Base-by-base conservation (phyloP, 106 monocot genomes). In the Narthecium ossifragum region DNA sequence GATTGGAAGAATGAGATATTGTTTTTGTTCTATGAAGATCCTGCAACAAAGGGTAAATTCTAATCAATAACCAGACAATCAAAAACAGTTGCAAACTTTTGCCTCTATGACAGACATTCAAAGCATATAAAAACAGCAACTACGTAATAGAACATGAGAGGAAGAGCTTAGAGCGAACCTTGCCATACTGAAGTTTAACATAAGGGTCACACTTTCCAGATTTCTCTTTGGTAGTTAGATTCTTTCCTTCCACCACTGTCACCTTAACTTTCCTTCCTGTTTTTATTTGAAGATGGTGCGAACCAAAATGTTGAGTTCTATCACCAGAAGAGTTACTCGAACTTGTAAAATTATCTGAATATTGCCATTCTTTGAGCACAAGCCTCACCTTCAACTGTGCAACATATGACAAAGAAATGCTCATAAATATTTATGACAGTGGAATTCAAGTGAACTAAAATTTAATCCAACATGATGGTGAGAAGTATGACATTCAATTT, bases 341-440 rank as follows among this genome's bases (percentile, higher is more conserved):
- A 62, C 73, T 76, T 46, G 60, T 36, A 28, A 79, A 78, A 60
- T 71, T 84, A 67, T 96, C 96, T 47, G 90, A 86, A 80, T 73
- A 90, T 64, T 90, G 96, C 96, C 96, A 96, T 66, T 96, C 96
- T 81, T 86, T 86, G 52, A 87, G 53, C 34, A 71, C 70, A 54
- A 96, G 78, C 33, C 57, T 70, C 47, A 96, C 86, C 4, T 68
- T 60, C 52, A 93, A 64, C 93, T 93, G 85, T 7, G 45, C 47
- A 31, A 49, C 26, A 73, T 65, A 61, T 17, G 26, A 36, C 21
- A 53, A 1, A 1, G 22, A 2, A 50, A 15, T 5, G n/a, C n/a
- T n/a, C n/a, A n/a, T n/a, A n/a, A n/a, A n/a, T n/a, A n/a, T n/a
- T n/a, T n/a, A n/a, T n/a, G n/a, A n/a, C n/a, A n/a, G n/a, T n/a